Evolutionary conservation across 169 alveolate genomes (phyloP), one percentile per base, ranked within the genome.

Genomic region (Cardiosporidium cionae): DNA sequence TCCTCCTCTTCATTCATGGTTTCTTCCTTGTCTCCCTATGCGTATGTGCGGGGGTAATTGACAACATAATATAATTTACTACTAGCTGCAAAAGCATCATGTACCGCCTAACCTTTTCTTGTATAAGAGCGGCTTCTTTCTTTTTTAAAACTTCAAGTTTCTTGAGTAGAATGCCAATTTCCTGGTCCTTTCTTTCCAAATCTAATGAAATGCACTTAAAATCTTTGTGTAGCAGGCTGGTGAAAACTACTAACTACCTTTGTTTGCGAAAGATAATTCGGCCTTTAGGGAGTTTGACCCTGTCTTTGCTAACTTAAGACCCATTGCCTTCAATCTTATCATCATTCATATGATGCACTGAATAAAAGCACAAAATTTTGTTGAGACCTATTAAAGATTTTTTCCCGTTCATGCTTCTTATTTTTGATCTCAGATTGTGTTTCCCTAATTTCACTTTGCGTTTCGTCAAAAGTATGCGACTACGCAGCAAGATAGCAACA

Each of bases 351-450:
- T 0, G 31, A n/a, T 7, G 65, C 32, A 29, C 4, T 5, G 32
- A 28, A 3, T 5, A 25, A 36, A 52, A 52, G 4, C 9, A 32
- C 16, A n/a, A 44, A 16, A 44, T 44, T 44, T 16, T n/a, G 58
- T 44, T 44, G 27, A 44, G 9, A 76, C 82, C 69, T 76, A 32
- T 76, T 52, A 22, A 65, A 67, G 7, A 76, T 44, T 28, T 53
- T 68, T 5, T 76, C 69, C 22, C 82, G 76, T 28, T 76, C 82
- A 16, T 54, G 32, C 28, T 76, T 76, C 27, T 74, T n/a, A 32
- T 76, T 76, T 58, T 76, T 68, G 5, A 76, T 68, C n/a, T 66
- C 73, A 0, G 82, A 16, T 27, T 76, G 67, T 32, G 70, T 66
- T 7, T 76, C 73, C 4, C 36, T 9, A 0, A 76, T 76, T 37